Percentiles rank a stretch among this genome's conserved stretches.
Conservation (phyloP, 2,329 filamentous ascomycete genomes). For the Alternaria triticimaculans region DNA sequence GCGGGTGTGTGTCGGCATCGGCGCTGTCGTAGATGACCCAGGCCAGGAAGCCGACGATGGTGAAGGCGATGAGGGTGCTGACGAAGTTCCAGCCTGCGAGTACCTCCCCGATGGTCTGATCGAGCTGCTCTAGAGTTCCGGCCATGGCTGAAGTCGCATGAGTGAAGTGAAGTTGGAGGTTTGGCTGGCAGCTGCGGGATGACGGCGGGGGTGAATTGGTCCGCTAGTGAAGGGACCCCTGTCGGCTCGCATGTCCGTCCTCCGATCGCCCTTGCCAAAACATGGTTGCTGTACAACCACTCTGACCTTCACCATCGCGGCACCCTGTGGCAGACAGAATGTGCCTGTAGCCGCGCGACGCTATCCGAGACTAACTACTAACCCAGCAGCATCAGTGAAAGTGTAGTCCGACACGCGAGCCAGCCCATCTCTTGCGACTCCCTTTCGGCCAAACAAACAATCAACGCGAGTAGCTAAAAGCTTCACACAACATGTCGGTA, state of each 20-base stretch:
- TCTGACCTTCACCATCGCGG: neutral
- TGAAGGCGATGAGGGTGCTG: conserved; percentile 73
- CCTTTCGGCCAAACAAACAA: conserved; percentile 16
- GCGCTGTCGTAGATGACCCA: conserved; percentile 73
- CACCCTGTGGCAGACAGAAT: neutral
- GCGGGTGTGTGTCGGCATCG: conserved; percentile 90
- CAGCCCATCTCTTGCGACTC: neutral
- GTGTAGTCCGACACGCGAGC: neutral
- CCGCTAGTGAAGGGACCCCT: conserved; percentile 8
- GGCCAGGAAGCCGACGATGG: conserved; percentile 70
- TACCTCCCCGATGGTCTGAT: conserved; percentile 72
- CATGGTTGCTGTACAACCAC: conserved; percentile 17
- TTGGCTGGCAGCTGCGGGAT: conserved; percentile 12
- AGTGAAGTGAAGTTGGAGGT: neutral
- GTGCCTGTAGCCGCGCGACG: conserved; percentile 1
- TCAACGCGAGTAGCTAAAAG: conserved; percentile 8
- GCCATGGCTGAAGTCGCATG: conserved; percentile 42
- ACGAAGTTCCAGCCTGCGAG: conserved; percentile 82
- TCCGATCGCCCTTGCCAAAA: conserved; percentile 14
- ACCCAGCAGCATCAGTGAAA: conserved; percentile 23
- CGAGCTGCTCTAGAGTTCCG: conserved; percentile 68
- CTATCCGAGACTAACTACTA: conserved; percentile 26
- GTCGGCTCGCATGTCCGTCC: neutral
- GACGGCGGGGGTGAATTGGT: conserved; percentile 14
- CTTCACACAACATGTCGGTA: conserved; percentile 23